These are phyloP conservation scores for Phytopythium kandeliae DNA, from an alignment of 352 stramenopile species.

Conservation along the genomic window DNA sequence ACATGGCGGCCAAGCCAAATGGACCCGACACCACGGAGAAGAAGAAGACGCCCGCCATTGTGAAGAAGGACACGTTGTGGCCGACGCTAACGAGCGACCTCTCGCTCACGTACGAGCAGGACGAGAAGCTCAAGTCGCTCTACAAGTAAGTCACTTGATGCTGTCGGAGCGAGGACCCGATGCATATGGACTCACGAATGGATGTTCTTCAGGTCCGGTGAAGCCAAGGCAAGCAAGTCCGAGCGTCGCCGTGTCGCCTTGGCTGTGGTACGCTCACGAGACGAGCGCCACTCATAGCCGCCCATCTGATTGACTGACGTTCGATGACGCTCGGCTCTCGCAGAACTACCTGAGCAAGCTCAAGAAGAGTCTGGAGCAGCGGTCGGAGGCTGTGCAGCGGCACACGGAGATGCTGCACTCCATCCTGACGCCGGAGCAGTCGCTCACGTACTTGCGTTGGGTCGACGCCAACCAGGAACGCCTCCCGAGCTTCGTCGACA, in stretches of 20 bases:
- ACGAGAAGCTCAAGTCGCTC: constrained; percentile 84
- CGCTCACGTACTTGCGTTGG: constrained; percentile 78
- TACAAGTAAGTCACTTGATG: constrained; percentile 53
- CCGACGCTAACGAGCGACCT: constrained; percentile 70
- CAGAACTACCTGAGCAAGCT: constrained; percentile 89
- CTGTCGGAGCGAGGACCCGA: neutral
- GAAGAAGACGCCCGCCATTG: constrained; percentile 51
- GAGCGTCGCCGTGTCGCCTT: constrained; percentile 77
- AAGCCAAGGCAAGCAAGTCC: constrained; percentile 79
- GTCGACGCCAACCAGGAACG: constrained; percentile 75
- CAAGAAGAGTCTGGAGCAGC: constrained; percentile 75
- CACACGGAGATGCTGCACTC: constrained; percentile 80
- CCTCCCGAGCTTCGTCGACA: constrained; percentile 58
- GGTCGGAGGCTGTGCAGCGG: constrained; percentile 71
- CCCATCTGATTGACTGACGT: neutral
- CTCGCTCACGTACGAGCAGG: constrained; percentile 84
- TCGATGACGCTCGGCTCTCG: neutral
- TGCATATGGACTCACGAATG: constrained; percentile 3
- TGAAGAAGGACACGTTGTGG: constrained; percentile 85
- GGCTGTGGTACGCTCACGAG: constrained; percentile 59
- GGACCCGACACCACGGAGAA: constrained; percentile 46
- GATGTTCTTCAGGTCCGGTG: constrained; percentile 35
- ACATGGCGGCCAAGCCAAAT: constrained; percentile 31
- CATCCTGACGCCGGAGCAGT: constrained; percentile 82
- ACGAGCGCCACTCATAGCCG: too few species aligned